Evolutionary conservation across 148 eudicot species (phyloP).

Genomic region (Spergularia marina): DNA sequence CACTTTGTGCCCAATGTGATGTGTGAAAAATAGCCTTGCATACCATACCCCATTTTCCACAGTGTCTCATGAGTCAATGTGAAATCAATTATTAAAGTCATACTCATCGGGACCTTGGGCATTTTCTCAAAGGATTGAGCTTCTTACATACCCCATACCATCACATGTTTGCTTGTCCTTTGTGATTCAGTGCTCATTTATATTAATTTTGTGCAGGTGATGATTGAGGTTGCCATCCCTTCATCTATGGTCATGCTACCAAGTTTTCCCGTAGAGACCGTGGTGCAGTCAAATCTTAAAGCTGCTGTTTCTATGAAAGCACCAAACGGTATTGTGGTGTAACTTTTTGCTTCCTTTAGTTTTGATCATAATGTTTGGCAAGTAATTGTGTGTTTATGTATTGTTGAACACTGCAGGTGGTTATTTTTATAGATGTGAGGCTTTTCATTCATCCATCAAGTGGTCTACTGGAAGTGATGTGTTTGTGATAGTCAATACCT

Average conservation of each 20-base stretch:
- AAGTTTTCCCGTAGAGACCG: conserved; percentile 72
- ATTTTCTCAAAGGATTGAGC: no score
- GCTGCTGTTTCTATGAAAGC: conserved; percentile 81
- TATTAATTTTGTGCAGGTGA: conserved; percentile 35
- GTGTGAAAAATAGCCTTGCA: no score
- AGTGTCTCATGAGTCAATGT: no score
- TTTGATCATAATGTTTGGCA: background rate
- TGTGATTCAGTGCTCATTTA: background rate
- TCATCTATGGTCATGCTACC: conserved; percentile 71
- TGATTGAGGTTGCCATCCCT: conserved; percentile 75
- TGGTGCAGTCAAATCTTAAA: conserved; percentile 68
- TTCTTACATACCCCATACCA: background rate
- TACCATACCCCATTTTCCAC: no score
- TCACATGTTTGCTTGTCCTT: background rate
- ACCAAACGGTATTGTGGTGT: conserved; percentile 46
- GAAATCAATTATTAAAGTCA: no score
- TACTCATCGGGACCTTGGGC: no score
- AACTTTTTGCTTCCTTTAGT: conserved; percentile 11
- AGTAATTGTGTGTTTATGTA: conserved; percentile 4
- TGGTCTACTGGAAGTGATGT: conserved; percentile 69
- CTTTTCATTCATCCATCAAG: conserved; percentile 56
- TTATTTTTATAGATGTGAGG: conserved; percentile 69
- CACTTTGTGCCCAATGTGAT: no score
- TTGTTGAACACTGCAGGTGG: conserved; percentile 45
- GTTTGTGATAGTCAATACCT: conserved; percentile 53